Conservation (phyloP, 306 rosid genomes). For the Cyclanthera cordifolia region DNA sequence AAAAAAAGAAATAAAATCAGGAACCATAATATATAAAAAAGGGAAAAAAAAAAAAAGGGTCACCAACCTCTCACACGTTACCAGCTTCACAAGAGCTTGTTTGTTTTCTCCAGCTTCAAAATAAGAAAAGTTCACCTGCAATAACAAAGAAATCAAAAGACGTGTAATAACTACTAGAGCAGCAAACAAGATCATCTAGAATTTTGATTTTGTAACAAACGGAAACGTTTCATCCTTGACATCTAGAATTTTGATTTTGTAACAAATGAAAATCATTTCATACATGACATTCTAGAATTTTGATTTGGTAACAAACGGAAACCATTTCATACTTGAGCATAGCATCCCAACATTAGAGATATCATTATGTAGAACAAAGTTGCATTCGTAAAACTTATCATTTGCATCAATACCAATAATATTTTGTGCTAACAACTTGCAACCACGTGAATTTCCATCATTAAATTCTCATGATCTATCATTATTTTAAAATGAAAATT, state of each 20-base stretch:
- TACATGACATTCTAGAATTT: no score
- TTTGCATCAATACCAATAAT: neutral
- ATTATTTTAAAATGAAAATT: neutral
- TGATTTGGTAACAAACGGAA: neutral
- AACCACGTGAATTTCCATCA: neutral
- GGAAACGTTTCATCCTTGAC: neutral
- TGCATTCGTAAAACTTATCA: neutral
- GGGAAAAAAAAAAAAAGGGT: constrained; percentile 16
- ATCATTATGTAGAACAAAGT: neutral
- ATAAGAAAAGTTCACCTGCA: constrained; percentile 82
- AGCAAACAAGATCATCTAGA: neutral
- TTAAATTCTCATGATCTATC: neutral
- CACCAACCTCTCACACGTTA: constrained; percentile 72
- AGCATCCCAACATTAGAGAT: neutral
- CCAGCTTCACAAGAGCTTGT: constrained; percentile 88
- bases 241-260: neutral
- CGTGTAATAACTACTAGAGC: neutral
- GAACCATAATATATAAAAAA: neutral
- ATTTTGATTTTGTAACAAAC: neutral
- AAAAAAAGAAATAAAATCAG: neutral
- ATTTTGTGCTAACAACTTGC: neutral
- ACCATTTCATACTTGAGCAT: neutral
- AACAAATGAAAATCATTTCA: no score
- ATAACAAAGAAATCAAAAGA: constrained; percentile 10
- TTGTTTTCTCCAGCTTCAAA: constrained; percentile 89